Conservation (phyloP, 371 early-diverging fungal genomes). For the Apophysomyces variabilis region DNA sequence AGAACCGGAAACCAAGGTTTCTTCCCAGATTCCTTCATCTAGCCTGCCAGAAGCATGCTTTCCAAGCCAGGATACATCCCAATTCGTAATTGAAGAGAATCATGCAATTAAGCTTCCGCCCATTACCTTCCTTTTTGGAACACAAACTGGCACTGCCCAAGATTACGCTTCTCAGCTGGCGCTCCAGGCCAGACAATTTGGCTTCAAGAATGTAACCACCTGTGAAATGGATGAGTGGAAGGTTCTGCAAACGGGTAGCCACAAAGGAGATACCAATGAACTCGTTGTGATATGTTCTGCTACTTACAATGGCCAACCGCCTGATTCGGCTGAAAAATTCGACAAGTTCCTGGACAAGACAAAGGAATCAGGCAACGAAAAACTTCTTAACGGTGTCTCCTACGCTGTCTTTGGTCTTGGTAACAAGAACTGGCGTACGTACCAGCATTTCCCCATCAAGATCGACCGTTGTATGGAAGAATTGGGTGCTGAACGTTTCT, state of each 20-base stretch:
- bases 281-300: conserved; percentile 48
- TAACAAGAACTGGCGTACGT: conserved; percentile 67
- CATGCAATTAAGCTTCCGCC: conserved; percentile 16
- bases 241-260: conserved; percentile 20
- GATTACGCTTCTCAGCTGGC: conserved; percentile 45
- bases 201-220: conserved; percentile 30
- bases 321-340: conserved; percentile 61
- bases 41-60: too few species aligned
- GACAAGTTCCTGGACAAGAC: conserved; percentile 46
- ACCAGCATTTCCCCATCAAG: conserved; percentile 49
- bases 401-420: conserved; percentile 62
- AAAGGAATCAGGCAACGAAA: conserved; percentile 28
- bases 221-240: conserved; percentile 40
- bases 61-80: too few species aligned
- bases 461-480: conserved; percentile 31
- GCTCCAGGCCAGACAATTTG: conserved; percentile 33
- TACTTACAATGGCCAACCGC: conserved; percentile 63
- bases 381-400: conserved; percentile 34
- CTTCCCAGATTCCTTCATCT: too few species aligned
- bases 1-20: too few species aligned
- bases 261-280: conserved; percentile 19
- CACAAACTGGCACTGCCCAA: conserved; percentile 44
- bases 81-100: too few species aligned
- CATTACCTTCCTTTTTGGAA: conserved; percentile 43
- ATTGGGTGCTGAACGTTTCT: conserved; percentile 42